Conservation (phyloP, 345 rosid species). For the Theobroma cacao region DNA sequence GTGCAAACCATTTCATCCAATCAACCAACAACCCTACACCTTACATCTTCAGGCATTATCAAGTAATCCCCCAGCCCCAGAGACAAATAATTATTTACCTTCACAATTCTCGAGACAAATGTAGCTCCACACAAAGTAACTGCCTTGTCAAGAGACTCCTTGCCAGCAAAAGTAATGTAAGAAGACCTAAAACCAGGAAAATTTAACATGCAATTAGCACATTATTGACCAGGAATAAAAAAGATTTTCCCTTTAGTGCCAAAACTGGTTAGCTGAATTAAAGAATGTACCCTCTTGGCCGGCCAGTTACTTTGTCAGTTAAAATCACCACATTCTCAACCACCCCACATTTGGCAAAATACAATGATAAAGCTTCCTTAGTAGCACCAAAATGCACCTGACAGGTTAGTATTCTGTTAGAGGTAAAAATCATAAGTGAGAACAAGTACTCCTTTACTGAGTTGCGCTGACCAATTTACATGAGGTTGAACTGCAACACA, state of each 20-base stretch:
- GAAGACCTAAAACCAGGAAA: slow-evolving; percentile 27
- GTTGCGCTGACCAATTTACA: background rate
- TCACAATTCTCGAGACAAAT: slow-evolving; percentile 34
- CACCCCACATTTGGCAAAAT: slow-evolving; percentile 35
- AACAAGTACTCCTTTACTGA: background rate
- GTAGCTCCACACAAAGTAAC: slow-evolving; percentile 24
- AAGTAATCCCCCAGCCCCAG: no score
- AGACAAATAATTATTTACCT: slow-evolving; percentile 17
- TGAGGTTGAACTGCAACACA: background rate
- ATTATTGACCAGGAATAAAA: background rate
- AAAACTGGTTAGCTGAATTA: background rate
- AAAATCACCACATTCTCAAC: slow-evolving; percentile 21
- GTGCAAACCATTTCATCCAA: no score
- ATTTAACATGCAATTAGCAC: background rate
- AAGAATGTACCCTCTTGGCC: slow-evolving; percentile 30
- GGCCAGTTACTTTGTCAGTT: slow-evolving; percentile 26
- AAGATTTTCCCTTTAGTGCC: background rate
- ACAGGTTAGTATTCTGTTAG: background rate
- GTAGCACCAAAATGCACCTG: slow-evolving; percentile 44
- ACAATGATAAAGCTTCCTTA: slow-evolving; percentile 31
- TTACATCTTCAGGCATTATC: no score
- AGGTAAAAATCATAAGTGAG: background rate
- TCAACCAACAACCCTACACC: no score
- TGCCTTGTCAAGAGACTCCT: slow-evolving; percentile 34
- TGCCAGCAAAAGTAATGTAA: slow-evolving; percentile 32